Base-by-base conservation (phyloP, 192 early-diverging fungal genomes). In the Coemansia pectinata region DNA sequence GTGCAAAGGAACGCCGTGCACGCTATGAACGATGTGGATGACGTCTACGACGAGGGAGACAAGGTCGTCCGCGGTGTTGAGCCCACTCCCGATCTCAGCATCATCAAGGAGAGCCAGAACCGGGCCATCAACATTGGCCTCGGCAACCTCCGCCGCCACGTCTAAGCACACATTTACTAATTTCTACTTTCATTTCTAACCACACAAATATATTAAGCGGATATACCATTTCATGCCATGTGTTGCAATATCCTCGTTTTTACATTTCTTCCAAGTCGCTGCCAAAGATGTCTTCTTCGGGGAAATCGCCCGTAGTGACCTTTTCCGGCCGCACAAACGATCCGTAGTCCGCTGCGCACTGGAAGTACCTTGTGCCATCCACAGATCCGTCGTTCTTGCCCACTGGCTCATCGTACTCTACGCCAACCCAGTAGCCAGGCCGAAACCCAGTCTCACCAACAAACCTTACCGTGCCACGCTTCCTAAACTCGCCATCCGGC, bases 341-440 rank as follows among this genome's bases (percentile, higher is more conserved):
- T 23, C 96, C 97, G 65, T 94, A 86, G 6, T 91, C 90, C 23
- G 82, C 69, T 9, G 84, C 78, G 69, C 90, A 93, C 3, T 80
- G 74, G 70, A 99, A 99, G 67, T 97, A 99, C 8, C 41, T 61
- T 17, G 81, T 84, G 10, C 92, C 93, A 65, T 91, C 81, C 1
- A 96, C 91, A 19, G 86, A 89, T 14, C 97, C 97, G 79, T 97
- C 86, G 76, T 99, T 92, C 77, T 95, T 97, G 29, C 97, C 97
- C 45, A 97, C 71, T 0, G 97, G 97, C 70, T 99, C 97, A 65
- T 99, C 97, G 64, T 95, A 97, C 69, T 96, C 89, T 17, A 99
- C 78, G 65, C 97, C 97, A 19, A 97, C 89, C 96, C 96, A 99
- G 58, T 85, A 87, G 4, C 97, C 97, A 0, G 89, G 78, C 70